Evolutionary conservation across 495 filamentous ascomycete species (phyloP).

Genomic region (Bryoglossum gracile): DNA sequence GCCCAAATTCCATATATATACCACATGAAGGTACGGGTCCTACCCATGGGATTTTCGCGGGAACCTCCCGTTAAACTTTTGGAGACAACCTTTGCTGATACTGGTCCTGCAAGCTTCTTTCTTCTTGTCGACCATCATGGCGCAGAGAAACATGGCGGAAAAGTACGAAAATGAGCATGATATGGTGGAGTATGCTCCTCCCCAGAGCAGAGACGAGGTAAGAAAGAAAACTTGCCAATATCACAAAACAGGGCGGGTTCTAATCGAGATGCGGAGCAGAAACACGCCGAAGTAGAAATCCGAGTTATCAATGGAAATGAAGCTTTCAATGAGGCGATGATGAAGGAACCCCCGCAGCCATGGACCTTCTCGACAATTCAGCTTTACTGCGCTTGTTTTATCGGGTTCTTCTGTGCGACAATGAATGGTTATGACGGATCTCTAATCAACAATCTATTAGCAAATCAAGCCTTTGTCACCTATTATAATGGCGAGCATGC

Average conservation of each 20-base stretch:
- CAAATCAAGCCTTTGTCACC: conserved; percentile 23
- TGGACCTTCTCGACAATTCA: conserved; percentile 31
- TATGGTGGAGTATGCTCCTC: not conserved
- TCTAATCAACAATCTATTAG: conserved; percentile 32
- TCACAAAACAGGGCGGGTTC: not conserved
- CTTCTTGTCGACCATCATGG: not conserved
- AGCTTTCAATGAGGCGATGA: conserved; percentile 31
- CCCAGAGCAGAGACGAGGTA: not conserved
- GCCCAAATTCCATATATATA: conserved; percentile 5
- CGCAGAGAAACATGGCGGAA: not conserved
- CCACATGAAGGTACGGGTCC: conserved; percentile 10
- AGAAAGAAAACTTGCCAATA: not conserved
- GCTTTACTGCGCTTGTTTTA: conserved; percentile 32
- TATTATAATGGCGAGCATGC: conserved; percentile 26
- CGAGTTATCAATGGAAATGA: conserved; percentile 29
- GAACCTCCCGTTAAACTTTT: not conserved
- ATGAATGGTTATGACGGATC: conserved; percentile 55
- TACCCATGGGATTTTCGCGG: not conserved
- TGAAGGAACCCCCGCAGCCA: conserved; percentile 30
- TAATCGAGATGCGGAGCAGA: conserved; percentile 12
- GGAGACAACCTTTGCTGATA: not conserved
- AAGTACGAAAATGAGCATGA: not conserved
- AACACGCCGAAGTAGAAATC: conserved; percentile 24
- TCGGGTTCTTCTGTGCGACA: conserved; percentile 37
- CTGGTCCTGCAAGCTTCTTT: not conserved